These are phyloP conservation scores for Dendrobium nobile DNA, from an alignment of 106 monocot species.

Conservation along the genomic window DNA sequence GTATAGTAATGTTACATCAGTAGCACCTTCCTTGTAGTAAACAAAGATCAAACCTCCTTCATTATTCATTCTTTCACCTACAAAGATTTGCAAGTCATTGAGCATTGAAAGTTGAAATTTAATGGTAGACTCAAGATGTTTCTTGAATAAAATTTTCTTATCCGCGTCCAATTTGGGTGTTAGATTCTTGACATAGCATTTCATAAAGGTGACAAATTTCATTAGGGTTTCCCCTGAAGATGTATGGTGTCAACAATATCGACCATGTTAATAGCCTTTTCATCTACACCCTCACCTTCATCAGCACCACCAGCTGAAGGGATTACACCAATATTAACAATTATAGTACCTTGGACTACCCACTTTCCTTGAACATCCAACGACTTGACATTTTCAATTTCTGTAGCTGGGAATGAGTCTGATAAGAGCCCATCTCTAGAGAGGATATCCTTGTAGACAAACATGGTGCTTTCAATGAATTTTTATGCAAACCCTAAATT, in stretches of 20 bases:
- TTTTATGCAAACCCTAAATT: constrained; percentile 16
- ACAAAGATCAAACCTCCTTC: constrained; percentile 44
- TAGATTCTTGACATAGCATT: constrained; percentile 55
- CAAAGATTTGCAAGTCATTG: constrained; percentile 79
- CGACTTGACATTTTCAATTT: constrained; percentile 71
- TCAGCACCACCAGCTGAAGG: constrained; percentile 80
- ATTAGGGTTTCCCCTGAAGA: constrained; percentile 88
- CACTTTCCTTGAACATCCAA: constrained; percentile 97
- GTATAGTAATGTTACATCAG: constrained; percentile 71
- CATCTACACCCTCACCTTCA: constrained; percentile 83
- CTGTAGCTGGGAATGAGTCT: constrained; percentile 69
- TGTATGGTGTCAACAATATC: constrained; percentile 87
- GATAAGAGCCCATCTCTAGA: constrained; percentile 82
- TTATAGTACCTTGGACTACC: constrained; percentile 63
- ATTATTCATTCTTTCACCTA: constrained; percentile 84
- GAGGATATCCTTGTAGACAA: constrained; percentile 74
- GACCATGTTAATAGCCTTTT: constrained; percentile 60
- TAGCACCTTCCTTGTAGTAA: constrained; percentile 66
- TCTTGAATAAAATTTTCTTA: constrained; percentile 54
- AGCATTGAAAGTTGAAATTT: constrained; percentile 75
- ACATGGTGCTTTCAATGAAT: constrained; percentile 29
- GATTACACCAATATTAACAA: constrained; percentile 80
- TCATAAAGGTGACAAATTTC: constrained; percentile 68
- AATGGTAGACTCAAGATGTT: constrained; percentile 64
- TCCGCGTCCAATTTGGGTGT: constrained; percentile 46